A percentile compares a stretch with the other conserved stretches of the same genome.
These are phyloP conservation scores for Hordeum marinum DNA, from an alignment of 176 grass and related monocot genomes.

Conservation along the genomic window DNA sequence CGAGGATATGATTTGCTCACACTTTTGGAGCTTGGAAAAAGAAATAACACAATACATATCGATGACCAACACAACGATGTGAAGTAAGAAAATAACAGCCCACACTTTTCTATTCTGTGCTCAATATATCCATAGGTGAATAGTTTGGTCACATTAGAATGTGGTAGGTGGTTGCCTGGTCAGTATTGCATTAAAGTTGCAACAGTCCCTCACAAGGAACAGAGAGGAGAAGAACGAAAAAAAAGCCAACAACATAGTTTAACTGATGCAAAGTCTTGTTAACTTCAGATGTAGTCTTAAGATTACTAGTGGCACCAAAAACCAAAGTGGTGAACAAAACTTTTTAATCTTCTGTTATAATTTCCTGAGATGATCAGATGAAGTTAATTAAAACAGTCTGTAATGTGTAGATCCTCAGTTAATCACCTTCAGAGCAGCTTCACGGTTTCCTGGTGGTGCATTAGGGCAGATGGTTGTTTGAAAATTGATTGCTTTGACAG, in stretches of 20 bases:
- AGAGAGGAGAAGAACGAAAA: background rate
- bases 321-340: background rate
- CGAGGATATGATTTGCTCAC: background rate
- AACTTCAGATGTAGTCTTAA: background rate
- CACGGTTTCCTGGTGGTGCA: slow-evolving; percentile 83
- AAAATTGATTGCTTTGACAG: slow-evolving; percentile 92
- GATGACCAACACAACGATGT: background rate
- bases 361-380: slow-evolving; percentile 5
- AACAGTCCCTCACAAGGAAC: background rate
- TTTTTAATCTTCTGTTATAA: background rate
- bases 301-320: background rate
- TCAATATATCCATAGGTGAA: background rate
- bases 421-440: slow-evolving; percentile 84
- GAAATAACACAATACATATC: background rate
- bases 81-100: background rate
- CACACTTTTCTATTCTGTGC: background rate
- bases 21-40: background rate
- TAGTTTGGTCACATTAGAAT: background rate
- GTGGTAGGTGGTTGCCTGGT: background rate
- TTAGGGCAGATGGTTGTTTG: slow-evolving; percentile 71
- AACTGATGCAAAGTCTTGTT: background rate
- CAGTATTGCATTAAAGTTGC: background rate
- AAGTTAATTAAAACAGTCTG: background rate
- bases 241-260: background rate
- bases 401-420: background rate